A percentile compares a stretch with the other conserved stretches of the same genome.
These are phyloP conservation scores for Lachnellula suecica DNA, from an alignment of 2,329 filamentous ascomycete genomes.

Conservation along the genomic window DNA sequence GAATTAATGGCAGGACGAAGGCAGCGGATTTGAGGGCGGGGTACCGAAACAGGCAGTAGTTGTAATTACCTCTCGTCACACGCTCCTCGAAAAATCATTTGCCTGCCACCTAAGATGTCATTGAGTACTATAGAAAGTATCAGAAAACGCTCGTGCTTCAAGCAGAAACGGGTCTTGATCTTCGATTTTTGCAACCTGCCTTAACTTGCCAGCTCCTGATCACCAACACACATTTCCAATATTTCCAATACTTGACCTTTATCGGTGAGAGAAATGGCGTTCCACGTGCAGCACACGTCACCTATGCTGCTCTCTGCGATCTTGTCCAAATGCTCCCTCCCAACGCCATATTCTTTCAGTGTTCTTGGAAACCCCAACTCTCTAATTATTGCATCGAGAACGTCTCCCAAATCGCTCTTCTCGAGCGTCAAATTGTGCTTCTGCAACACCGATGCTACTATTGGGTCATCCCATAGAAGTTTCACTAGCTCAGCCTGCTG, in stretches of 20 bases:
- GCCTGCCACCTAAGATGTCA: no score
- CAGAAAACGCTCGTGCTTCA: no score
- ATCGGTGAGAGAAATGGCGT: conserved; percentile 45
- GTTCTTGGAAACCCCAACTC: conserved; percentile 51
- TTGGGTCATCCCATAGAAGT: neutral
- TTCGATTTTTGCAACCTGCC: no score
- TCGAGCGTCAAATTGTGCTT: neutral
- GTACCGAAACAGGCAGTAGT: no score
- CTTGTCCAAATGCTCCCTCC: conserved; percentile 43
- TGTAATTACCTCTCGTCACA: no score
- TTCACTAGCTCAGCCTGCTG: neutral
- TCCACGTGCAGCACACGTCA: conserved; percentile 48
- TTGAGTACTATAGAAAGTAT: no score
- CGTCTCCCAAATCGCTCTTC: conserved; percentile 45
- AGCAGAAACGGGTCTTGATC: no score
- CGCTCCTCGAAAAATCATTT: no score
- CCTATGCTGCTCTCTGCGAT: conserved; percentile 47
- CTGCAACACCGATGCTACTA: neutral
- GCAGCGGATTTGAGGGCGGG: no score
- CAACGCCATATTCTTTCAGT: conserved; percentile 48
- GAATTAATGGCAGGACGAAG: no score
- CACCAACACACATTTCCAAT: conserved; percentile 36
- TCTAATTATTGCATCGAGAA: conserved; percentile 48
- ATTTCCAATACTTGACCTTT: conserved; percentile 50
- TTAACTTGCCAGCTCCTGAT: no score